Evolutionary conservation across 306 rosid species (phyloP).

Genomic region (Cicer judaicum): DNA sequence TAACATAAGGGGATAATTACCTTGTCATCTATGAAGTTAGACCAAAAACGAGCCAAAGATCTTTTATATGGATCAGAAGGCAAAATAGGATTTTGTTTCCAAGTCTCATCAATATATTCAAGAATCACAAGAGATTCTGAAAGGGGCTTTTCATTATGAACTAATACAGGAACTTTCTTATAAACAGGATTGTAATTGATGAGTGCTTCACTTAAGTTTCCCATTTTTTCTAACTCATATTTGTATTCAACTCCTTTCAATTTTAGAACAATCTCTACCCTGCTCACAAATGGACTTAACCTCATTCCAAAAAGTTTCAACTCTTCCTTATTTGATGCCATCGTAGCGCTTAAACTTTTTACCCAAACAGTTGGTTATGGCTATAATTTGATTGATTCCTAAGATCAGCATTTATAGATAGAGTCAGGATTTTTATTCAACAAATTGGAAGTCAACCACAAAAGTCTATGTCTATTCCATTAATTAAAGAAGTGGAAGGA

Average conservation of each 20-base stretch:
- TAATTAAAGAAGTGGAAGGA: too few species aligned
- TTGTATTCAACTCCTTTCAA: slow-evolving; percentile 60
- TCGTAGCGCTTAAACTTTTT: neutral
- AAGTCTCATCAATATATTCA: too few species aligned
- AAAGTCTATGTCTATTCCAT: too few species aligned
- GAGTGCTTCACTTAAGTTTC: slow-evolving; percentile 48
- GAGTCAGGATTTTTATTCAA: neutral
- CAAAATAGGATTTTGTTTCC: slow-evolving; percentile 52
- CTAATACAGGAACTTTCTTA: slow-evolving; percentile 56
- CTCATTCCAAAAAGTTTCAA: slow-evolving; percentile 50
- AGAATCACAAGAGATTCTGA: slow-evolving; percentile 63
- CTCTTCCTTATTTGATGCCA: slow-evolving; percentile 39
- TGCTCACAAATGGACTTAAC: slow-evolving; percentile 53
- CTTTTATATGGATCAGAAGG: slow-evolving; percentile 53
- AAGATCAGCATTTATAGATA: neutral
- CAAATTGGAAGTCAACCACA: neutral
- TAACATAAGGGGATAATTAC: slow-evolving; percentile 24
- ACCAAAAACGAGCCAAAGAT: slow-evolving; percentile 66
- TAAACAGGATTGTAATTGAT: slow-evolving; percentile 61
- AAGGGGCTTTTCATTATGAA: slow-evolving; percentile 60
- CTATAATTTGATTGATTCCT: neutral
- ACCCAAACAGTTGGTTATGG: too few species aligned
- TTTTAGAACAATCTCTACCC: slow-evolving; percentile 56
- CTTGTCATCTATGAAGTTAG: slow-evolving; percentile 63
- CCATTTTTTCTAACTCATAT: slow-evolving; percentile 42